Evolutionary conservation across 306 rosid species (phyloP), one percentile per base, ranked within the genome.

Genomic region (Quercus mongolica): DNA sequence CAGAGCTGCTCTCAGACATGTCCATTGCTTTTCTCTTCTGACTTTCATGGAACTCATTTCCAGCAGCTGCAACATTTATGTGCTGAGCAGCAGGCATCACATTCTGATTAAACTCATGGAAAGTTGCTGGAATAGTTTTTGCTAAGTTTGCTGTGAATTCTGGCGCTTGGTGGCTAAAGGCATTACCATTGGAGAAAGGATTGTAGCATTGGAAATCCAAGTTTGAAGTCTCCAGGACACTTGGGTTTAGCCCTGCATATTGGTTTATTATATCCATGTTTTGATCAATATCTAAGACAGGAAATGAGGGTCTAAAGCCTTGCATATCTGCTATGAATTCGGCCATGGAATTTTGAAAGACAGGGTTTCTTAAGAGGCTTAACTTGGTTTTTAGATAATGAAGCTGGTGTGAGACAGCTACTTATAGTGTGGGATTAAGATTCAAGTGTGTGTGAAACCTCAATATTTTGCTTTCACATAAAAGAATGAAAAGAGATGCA

Each of bases 21-120:
- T 78, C 92, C 87, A 78, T 52, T 26, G 85, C 38, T 83, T 76
- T 93, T 81, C 97, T 93, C 84, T 90, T 95, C 81, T 77, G 87
- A 59, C 76, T 73, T 17, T 90, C 87, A 59, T 79, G 76, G 78
- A 77, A 74, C 73, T 83, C 86, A 75, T 79, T 82, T 78, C 74
- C 85, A 74, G 69, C 85, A 74, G 69, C 76, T 56, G 79, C 62
- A 56, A 75, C 59, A 79, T 35, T n/a, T n/a, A 6, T 70, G 0
- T 79, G 89, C 3, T 57, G 57, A 56, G 79, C 58, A 71, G 63
- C 63, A 30, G 90, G 76, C 74, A 79, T 67, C 69, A 65, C 78
- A 69, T 81, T 83, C 75, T 86, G 78, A 69, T 76, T 57, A 65
- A 74, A 73, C 57, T 79, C 82, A 80, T 76, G 82, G 55, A 71